Evolutionary conservation across 2,329 filamentous ascomycete species (phyloP).

Genomic region (Endothia cerciana): DNA sequence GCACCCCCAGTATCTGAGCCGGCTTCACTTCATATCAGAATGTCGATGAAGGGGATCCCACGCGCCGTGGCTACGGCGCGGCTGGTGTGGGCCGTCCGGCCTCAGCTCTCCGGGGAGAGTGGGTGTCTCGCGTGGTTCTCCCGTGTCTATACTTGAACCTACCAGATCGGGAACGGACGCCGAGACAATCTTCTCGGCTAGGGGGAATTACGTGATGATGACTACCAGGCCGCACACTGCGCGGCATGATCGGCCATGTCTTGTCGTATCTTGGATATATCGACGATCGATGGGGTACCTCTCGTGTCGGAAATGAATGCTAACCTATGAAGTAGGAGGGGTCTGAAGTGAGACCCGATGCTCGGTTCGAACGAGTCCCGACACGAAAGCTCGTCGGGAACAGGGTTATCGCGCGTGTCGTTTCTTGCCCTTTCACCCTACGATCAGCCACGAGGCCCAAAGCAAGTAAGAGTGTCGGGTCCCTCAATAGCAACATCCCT

Average conservation of each 20-base stretch:
- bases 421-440: neutral
- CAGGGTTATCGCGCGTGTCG: too few relatives aligned
- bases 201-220: constrained; percentile 9
- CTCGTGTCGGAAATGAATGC: too few relatives aligned
- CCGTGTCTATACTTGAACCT: neutral
- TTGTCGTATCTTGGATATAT: neutral
- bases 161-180: constrained; percentile 6
- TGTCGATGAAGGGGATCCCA: neutral
- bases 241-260: neutral
- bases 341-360: too few relatives aligned
- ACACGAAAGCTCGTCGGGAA: neutral
- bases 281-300: too few relatives aligned
- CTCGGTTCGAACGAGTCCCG: too few relatives aligned
- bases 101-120: neutral
- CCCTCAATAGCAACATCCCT: neutral
- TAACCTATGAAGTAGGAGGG: too few relatives aligned
- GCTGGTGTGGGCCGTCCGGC: neutral
- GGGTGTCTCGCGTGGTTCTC: neutral
- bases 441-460: neutral
- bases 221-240: neutral
- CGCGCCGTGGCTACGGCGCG: neutral
- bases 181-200: constrained; percentile 6
- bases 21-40: neutral
- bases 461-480: neutral
- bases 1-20: neutral